Conservation (phyloP, 2,329 filamentous ascomycete species). For the Intubia oerlemansii region DNA sequence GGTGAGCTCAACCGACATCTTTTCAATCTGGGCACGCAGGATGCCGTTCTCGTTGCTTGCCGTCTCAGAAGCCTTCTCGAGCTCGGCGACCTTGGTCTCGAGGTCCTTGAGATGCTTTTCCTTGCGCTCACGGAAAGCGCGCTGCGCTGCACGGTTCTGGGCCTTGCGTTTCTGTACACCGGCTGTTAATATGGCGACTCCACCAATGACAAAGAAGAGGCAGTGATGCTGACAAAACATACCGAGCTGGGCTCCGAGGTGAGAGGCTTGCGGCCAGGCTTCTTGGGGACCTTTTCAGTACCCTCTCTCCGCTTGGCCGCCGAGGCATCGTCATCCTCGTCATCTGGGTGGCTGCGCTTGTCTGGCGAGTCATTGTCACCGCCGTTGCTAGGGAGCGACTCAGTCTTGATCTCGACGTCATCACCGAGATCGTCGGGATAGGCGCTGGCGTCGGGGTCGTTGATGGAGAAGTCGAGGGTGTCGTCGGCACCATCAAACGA, state of each 20-base stretch:
- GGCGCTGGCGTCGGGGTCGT: slow-evolving; percentile 36
- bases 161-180: slow-evolving; percentile 67
- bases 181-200: no score
- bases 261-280: slow-evolving; percentile 86
- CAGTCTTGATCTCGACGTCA: slow-evolving; percentile 11
- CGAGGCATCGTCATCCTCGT: slow-evolving; percentile 36
- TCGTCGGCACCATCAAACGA: slow-evolving; percentile 55
- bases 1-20: slow-evolving; percentile 61
- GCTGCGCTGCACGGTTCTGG: slow-evolving; percentile 79
- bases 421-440: slow-evolving; percentile 21
- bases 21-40: slow-evolving; percentile 72
- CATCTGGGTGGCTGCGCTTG: slow-evolving; percentile 53
- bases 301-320: slow-evolving; percentile 55
- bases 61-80: slow-evolving; percentile 65
- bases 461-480: slow-evolving; percentile 61
- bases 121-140: slow-evolving; percentile 85
- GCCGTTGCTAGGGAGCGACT: slow-evolving; percentile 30
- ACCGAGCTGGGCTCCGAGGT: slow-evolving; percentile 92
- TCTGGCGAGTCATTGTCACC: slow-evolving; percentile 39
- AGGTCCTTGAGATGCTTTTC: slow-evolving; percentile 77
- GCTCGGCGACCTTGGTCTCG: slow-evolving; percentile 53
- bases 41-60: slow-evolving; percentile 70
- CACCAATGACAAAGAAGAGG: background rate
- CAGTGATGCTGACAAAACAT: slow-evolving; percentile 31
- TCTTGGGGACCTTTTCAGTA: slow-evolving; percentile 76